Evolutionary conservation across 2,329 filamentous ascomycete genomes (phyloP).

Genomic region (Fusarium sp.): DNA sequence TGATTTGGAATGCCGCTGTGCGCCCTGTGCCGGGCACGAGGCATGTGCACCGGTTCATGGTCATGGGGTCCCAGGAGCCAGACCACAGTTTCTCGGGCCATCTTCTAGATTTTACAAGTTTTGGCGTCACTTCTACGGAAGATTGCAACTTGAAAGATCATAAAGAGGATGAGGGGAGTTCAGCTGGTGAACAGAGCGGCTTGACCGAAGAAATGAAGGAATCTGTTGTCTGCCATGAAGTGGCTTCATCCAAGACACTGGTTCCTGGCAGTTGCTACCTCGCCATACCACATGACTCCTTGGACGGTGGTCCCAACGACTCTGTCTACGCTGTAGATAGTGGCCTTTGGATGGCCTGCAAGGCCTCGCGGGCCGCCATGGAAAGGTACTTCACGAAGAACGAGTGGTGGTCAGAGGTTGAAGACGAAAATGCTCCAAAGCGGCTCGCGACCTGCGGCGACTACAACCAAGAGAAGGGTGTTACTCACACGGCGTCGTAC

Average conservation of each 20-base stretch:
- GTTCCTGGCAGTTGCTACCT: neutral
- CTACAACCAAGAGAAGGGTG: neutral
- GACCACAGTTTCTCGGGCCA: neutral
- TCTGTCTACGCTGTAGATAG: constrained; percentile 26
- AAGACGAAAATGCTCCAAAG: neutral
- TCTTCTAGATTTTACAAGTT: neutral
- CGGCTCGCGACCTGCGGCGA: neutral
- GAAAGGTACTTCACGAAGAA: constrained; percentile 14
- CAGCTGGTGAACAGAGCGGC: neutral
- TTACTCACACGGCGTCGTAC: constrained; percentile 17
- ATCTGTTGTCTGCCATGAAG: neutral
- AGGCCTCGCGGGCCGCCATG: constrained; percentile 22
- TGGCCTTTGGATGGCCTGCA: constrained; percentile 15
- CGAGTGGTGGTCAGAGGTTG: constrained; percentile 27
- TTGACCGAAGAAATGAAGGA: neutral
- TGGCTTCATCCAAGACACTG: neutral
- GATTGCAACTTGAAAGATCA: fast-evolving
- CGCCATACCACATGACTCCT: constrained; percentile 11
- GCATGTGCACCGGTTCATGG: constrained; percentile 27
- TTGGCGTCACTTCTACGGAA: neutral
- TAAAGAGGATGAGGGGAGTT: fast-evolving
- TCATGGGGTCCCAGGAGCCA: constrained; percentile 2
- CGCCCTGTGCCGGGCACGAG: constrained; percentile 2
- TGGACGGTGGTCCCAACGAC: constrained; percentile 9
- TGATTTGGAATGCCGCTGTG: constrained; percentile 25